Evolutionary conservation across 257 asterid genomes (phyloP), one percentile per base, ranked within the genome.

Genomic region (Solanum chmielewskii): DNA sequence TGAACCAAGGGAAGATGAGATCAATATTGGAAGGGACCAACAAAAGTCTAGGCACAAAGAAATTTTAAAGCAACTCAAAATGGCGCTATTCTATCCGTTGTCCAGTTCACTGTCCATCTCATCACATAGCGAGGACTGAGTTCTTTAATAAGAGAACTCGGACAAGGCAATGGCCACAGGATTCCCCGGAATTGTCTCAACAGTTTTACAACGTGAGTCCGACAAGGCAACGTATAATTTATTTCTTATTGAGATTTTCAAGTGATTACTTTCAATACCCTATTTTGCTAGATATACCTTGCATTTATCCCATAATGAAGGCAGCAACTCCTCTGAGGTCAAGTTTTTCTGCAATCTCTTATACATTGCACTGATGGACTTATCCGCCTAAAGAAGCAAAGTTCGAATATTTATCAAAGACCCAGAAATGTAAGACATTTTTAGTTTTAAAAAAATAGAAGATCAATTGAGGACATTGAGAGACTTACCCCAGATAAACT

Each of bases 251-350:
- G 73, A 59, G 31, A 35, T 47, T 37, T 4, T 44, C 84, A 44
- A 68, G 71, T 68, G 85, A 44, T 86, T n/a, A 29, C 27, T 80
- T 86, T 56, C 86, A 78, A 85, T 23, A 83, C 5, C 31, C 52
- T 56, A 27, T 70, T 66, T 16, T 73, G 20, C 47, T 78, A 84
- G 27, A 88, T 83, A 86, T 94, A 97, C 99, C 99, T 97, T 95
- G 96, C 98, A 95, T 89, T 97, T 97, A 90, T 97, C 99, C 99
- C 99, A 97, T 69, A 97, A 86, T 62, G 99, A 97, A 92, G 99
- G 99, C 93, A 96, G 86, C 85, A 97, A 91, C 92, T 97, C 99
- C 90, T 97, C 99, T 1, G 96, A 90, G n/a, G 98, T 92, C 88
- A 96, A 86, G 88, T 95, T 94, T 94, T 92, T 97, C 92, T 96